These are phyloP conservation scores for Cokeromyces recurvatus DNA, from an alignment of 371 early-diverging fungal species.

Conservation along the genomic window DNA sequence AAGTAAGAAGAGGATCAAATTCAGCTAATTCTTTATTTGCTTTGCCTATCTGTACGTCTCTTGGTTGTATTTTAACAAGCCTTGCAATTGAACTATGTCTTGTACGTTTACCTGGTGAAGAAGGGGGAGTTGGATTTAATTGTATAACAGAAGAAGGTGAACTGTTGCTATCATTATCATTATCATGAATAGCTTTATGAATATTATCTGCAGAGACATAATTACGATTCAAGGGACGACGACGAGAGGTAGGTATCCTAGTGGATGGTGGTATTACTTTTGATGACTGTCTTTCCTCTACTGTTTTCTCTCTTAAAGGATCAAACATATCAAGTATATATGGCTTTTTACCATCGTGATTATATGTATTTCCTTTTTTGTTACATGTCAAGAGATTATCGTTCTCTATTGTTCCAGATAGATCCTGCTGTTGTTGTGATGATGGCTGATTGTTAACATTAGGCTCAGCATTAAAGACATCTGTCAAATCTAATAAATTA, in stretches of 20 bases:
- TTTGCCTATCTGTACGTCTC: slow-evolving; percentile 4
- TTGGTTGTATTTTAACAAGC: slow-evolving; percentile 1
- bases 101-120: slow-evolving; percentile 16
- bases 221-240: too few species aligned
- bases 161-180: not conserved
- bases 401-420: not conserved
- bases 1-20: slow-evolving; percentile 23
- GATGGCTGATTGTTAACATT: not conserved
- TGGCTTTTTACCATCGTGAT: too few species aligned
- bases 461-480: slow-evolving; percentile 2
- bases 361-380: too few species aligned
- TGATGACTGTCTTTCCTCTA: too few species aligned
- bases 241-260: too few species aligned
- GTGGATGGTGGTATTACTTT: too few species aligned
- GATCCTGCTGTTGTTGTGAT: not conserved
- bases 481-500: slow-evolving; percentile 9
- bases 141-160: not conserved
- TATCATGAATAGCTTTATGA: not conserved
- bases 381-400: not conserved
- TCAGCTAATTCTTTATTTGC: slow-evolving; percentile 20
- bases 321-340: too few species aligned
- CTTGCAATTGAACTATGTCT: slow-evolving; percentile 15
- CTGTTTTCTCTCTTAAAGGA: too few species aligned
- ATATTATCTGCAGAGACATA: too few species aligned
- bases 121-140: slow-evolving; percentile 15